Conservation (phyloP, 495 filamentous ascomycete species). For the Delitschia confertaspora region DNA sequence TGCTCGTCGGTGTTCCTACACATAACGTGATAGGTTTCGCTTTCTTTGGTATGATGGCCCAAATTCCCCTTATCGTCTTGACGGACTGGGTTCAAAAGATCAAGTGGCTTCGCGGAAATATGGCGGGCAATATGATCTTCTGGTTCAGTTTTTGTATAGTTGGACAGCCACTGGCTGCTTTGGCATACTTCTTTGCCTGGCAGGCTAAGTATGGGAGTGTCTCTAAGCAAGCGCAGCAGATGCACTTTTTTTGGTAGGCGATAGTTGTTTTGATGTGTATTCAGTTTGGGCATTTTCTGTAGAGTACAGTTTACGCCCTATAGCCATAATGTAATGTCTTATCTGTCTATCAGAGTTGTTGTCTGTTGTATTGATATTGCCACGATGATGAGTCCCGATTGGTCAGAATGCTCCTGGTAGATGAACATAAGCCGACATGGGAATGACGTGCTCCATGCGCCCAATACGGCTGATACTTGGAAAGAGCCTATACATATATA, state of each 20-base stretch:
- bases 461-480: too few species aligned
- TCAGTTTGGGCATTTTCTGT: too few species aligned
- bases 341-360: too few species aligned
- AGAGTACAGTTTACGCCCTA: too few species aligned
- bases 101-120: conserved; percentile 58
- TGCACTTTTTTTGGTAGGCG: conserved; percentile 4
- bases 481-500: too few species aligned
- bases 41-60: conserved; percentile 86
- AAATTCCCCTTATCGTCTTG: conserved; percentile 76
- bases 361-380: too few species aligned
- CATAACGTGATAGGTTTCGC: conserved; percentile 93
- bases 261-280: not conserved
- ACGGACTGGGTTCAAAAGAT: conserved; percentile 72
- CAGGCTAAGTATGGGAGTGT: conserved; percentile 91
- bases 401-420: too few species aligned
- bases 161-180: conserved; percentile 80
- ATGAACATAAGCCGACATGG: too few species aligned
- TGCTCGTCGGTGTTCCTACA: conserved; percentile 89
- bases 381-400: too few species aligned
- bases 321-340: too few species aligned
- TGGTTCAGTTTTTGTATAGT: conserved; percentile 92
- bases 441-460: too few species aligned
- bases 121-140: conserved; percentile 86
- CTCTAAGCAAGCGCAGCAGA: conserved; percentile 33
- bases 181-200: conserved; percentile 97